Conservation (phyloP, 1,284 basidiomycete species). For the Cutaneotrichosporon curvatum region DNA sequence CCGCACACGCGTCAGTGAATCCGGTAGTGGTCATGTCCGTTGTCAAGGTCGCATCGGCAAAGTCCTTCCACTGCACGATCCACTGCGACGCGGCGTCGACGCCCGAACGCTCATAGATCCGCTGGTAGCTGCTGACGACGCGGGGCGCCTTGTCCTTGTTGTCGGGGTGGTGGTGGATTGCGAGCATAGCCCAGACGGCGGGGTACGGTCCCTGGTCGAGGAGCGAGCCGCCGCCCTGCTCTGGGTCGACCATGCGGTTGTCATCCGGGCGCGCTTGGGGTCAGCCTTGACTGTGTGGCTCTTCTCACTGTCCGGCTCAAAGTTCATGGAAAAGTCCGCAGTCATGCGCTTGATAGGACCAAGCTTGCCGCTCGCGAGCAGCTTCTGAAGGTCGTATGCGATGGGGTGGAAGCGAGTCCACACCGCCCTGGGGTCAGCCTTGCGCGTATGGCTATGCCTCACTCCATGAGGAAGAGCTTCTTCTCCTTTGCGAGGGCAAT, state of each 20-base stretch:
- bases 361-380: slow-evolving; percentile 39
- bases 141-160: slow-evolving; percentile 55
- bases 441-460: slow-evolving; percentile 53
- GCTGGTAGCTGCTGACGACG: slow-evolving; percentile 39
- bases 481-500: slow-evolving; percentile 65
- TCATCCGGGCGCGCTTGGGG: slow-evolving; percentile 21
- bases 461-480: slow-evolving; percentile 82
- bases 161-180: slow-evolving; percentile 67
- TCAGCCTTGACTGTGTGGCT: neutral
- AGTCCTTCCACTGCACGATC: slow-evolving; percentile 59
- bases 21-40: slow-evolving; percentile 30
- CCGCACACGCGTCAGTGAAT: slow-evolving; percentile 20
- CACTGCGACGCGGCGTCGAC: slow-evolving; percentile 75
- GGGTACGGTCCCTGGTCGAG: slow-evolving; percentile 80
- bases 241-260: slow-evolving; percentile 72
- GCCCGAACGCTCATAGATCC: slow-evolving; percentile 58
- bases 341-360: slow-evolving; percentile 47
- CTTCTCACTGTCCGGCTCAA: slow-evolving; percentile 60
- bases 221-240: slow-evolving; percentile 73
- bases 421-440: slow-evolving; percentile 31
- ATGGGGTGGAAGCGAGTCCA: slow-evolving; percentile 47
- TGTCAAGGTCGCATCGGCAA: slow-evolving; percentile 29
- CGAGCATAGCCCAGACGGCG: slow-evolving; percentile 71
- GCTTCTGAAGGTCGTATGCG: slow-evolving; percentile 40
- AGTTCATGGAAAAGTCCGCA: slow-evolving; percentile 68